Percentiles rank a stretch among this genome's conserved stretches.
Conservation (phyloP, 2,329 filamentous ascomycete species). For the Talaromyces sp. region DNA sequence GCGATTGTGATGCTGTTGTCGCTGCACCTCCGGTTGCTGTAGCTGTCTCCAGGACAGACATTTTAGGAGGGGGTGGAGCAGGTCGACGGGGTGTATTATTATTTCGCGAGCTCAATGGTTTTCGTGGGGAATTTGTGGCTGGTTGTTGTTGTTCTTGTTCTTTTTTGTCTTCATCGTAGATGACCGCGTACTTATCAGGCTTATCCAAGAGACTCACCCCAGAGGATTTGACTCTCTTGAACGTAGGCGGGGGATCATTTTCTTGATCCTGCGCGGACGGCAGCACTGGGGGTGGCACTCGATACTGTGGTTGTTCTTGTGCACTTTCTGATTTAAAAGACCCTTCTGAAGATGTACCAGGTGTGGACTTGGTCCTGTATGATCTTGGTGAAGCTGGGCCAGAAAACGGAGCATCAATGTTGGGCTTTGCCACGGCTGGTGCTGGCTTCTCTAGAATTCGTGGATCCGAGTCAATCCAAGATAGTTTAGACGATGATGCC, state of each 20-base stretch:
- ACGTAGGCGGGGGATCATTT: constrained; percentile 69
- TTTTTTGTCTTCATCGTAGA: constrained; percentile 43
- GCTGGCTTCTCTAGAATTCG: constrained; percentile 19
- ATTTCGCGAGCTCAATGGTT: constrained; percentile 49
- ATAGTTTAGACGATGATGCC: constrained; percentile 31
- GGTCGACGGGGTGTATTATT: constrained; percentile 71
- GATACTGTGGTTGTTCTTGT: constrained; percentile 52
- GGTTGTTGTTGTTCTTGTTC: constrained; percentile 38
- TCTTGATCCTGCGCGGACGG: constrained; percentile 72
- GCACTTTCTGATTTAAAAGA: constrained; percentile 37
- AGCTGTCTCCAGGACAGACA: constrained; percentile 90
- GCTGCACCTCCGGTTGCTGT: constrained; percentile 78
- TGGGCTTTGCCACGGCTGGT: constrained; percentile 16
- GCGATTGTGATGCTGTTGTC: constrained; percentile 65
- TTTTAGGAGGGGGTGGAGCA: constrained; percentile 79
- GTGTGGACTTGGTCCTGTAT: constrained; percentile 31
- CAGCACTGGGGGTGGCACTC: constrained; percentile 51
- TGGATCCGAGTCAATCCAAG: constrained; percentile 31
- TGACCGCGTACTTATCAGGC: constrained; percentile 49
- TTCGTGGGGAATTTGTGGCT: constrained; percentile 39
- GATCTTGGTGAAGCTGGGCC: constrained; percentile 30
- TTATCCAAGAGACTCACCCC: constrained; percentile 53
- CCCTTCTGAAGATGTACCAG: constrained; percentile 37
- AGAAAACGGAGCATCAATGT: constrained; percentile 26
- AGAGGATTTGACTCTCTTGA: constrained; percentile 57